Base-by-base conservation (phyloP, 2,329 filamentous ascomycete genomes). In the Neopestalotiopsis rosae region DNA sequence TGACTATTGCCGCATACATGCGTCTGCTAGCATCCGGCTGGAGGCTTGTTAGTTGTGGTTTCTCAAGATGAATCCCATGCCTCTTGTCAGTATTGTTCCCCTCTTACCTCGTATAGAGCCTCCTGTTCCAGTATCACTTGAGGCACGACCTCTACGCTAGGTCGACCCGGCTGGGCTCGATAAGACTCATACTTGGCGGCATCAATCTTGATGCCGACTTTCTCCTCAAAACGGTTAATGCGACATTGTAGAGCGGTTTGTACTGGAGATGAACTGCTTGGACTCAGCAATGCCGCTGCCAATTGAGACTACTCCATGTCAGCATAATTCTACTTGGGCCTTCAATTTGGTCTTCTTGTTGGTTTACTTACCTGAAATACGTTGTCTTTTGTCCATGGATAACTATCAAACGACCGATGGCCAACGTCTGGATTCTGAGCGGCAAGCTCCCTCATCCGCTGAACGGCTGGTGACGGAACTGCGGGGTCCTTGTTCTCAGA, bases 371-470 rank as follows among this genome's bases (percentile, higher is more conserved):
- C 69, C 61, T 70, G 69, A 24, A 70, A 70, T 17, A 30, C 20
- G 12, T 56, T 64, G 57, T 70, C 69, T 49, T 69, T 70, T 49
- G 67, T 13, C 69, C 69, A 70, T 38, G 69, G 69, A 20, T 70
- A 70, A 40, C 52, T 67, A 14, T 70, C 69, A 57, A 70, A 70
- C 28, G 69, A 67, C 7, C 65, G 58, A 28, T 66, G 65, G 1
- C 59, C 34, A 6, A 57, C 40, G 32, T 67, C 72, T 3, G 75
- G 74, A 32, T 74, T 73, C 52, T 77, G 73, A 30, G 74, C 73
- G 7, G 73, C 75, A 30, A 73, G 75, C 42, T 73, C 71, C 61
- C 76, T 74, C 42, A 77, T 71, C 32, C 71, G 71, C 17, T 73
- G 71, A 24, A 73, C 52, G 24, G 68, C 70, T 14, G 67, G 49